These are phyloP conservation scores for Castanopsis chinensis DNA, from an alignment of 306 rosid species.

Conservation along the genomic window DNA sequence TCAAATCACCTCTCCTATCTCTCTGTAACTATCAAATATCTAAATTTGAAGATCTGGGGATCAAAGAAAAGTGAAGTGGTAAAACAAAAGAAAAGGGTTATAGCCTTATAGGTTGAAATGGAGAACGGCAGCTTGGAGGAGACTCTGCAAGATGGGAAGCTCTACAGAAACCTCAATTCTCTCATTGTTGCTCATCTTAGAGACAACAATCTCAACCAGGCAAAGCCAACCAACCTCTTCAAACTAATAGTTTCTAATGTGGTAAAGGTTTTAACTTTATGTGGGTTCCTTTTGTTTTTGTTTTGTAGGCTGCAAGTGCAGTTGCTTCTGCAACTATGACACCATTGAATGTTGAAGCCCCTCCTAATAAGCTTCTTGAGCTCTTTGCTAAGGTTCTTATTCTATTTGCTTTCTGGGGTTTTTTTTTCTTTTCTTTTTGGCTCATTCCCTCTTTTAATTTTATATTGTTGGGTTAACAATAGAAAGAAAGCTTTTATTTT, in stretches of 20 bases:
- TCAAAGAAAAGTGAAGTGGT: too few species aligned
- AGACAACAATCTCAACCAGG: slow-evolving; percentile 76
- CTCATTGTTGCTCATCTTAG: slow-evolving; percentile 91
- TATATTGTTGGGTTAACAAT: slow-evolving; percentile 17
- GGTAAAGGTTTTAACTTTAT: neutral
- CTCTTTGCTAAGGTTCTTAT: slow-evolving; percentile 71
- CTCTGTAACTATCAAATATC: too few species aligned
- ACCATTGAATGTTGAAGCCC: slow-evolving; percentile 61
- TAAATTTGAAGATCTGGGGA: too few species aligned
- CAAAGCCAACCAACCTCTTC: slow-evolving; percentile 52
- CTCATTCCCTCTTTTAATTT: neutral
- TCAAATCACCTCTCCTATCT: too few species aligned
- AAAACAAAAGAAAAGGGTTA: too few species aligned
- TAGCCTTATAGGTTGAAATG: slow-evolving; percentile 29
- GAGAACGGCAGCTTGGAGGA: slow-evolving; percentile 53
- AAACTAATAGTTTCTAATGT: neutral
- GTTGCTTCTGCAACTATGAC: slow-evolving; percentile 90
- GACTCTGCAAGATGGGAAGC: slow-evolving; percentile 64
- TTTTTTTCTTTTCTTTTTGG: neutral
- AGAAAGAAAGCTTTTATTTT: neutral
- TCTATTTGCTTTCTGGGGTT: neutral
- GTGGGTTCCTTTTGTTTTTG: neutral
- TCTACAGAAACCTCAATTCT: slow-evolving; percentile 66
- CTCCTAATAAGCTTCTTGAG: slow-evolving; percentile 65
- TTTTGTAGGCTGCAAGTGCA: slow-evolving; percentile 70